These are phyloP conservation scores for Proteromonas lacertae DNA, from an alignment of 352 stramenopile genomes.

Conservation along the genomic window DNA sequence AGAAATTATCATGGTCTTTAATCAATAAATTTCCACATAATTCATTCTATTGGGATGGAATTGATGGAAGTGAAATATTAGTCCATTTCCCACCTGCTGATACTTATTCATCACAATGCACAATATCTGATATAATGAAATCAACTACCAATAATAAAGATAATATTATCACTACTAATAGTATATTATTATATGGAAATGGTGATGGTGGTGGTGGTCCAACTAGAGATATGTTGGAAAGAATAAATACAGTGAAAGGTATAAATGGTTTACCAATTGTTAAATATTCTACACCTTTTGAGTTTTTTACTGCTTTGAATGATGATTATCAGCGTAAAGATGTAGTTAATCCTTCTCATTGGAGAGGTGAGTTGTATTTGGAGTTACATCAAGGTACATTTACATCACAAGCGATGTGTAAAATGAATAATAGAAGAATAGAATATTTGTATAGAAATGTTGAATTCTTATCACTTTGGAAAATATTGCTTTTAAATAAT, in stretches of 20 bases:
- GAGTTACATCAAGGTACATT: conserved; percentile 2
- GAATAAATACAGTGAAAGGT: neutral
- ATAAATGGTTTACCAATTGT: no score
- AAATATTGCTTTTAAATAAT: no score
- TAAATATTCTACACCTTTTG: no score
- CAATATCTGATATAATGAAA: neutral
- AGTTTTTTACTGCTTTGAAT: no score
- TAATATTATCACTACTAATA: neutral
- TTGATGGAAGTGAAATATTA: neutral
- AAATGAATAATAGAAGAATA: neutral
- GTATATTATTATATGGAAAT: neutral
- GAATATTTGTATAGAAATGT: neutral
- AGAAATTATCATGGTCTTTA: conserved; percentile 2
- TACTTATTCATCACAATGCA: neutral
- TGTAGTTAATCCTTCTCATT: neutral
- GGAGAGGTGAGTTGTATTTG: conserved; percentile 2
- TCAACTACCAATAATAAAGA: conserved; percentile 1
- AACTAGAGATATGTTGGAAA: neutral
- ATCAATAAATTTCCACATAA: conserved; percentile 2
- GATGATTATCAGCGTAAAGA: neutral
- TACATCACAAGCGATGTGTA: neutral
- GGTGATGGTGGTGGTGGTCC: conserved; percentile 3
- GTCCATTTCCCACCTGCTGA: conserved; percentile 2
- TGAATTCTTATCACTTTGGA: neutral
- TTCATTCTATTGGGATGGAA: neutral